These are phyloP conservation scores for Carex sylvatica DNA, from an alignment of 202 grass and related monocot species.

Conservation along the genomic window DNA sequence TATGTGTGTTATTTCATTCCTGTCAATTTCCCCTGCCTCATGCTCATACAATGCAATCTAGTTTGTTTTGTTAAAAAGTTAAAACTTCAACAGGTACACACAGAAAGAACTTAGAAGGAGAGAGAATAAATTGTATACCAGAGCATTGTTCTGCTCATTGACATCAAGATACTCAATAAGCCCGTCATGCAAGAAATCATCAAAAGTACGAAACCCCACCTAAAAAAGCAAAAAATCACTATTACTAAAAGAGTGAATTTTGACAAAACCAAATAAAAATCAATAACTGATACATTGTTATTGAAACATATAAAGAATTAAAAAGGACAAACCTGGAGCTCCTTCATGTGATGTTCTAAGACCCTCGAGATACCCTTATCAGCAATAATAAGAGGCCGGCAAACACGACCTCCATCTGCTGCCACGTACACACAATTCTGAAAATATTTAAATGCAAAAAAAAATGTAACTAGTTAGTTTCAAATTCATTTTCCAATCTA, in stretches of 20 bases:
- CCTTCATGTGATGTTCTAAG: slow-evolving; percentile 81
- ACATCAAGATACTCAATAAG: slow-evolving; percentile 97
- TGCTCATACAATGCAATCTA: slow-evolving; percentile 95
- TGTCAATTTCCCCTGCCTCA: slow-evolving; percentile 57
- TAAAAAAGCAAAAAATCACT: slow-evolving; percentile 29
- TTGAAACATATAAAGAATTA: slow-evolving; percentile 21
- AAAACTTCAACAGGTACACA: neutral
- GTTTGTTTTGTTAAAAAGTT: slow-evolving; percentile 11
- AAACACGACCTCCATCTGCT: slow-evolving; percentile 94
- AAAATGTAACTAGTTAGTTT: neutral
- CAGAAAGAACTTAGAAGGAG: neutral
- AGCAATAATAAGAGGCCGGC: slow-evolving; percentile 94
- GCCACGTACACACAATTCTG: slow-evolving; percentile 89
- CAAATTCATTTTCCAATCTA: neutral
- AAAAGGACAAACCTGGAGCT: slow-evolving; percentile 58
- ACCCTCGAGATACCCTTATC: slow-evolving; percentile 82
- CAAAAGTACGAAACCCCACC: slow-evolving; percentile 78
- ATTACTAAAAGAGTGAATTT: slow-evolving; percentile 20
- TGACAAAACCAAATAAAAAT: slow-evolving; percentile 6
- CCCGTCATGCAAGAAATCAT: slow-evolving; percentile 92
- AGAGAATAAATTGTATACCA: slow-evolving; percentile 40
- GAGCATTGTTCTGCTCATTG: slow-evolving; percentile 97
- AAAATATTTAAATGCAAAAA: slow-evolving; percentile 22
- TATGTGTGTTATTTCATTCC: slow-evolving; percentile 77
- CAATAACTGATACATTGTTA: slow-evolving; percentile 25